phyloP scores from a whole-genome alignment of 164 flowering plant genomes.

The Umbellularia californica region DNA sequence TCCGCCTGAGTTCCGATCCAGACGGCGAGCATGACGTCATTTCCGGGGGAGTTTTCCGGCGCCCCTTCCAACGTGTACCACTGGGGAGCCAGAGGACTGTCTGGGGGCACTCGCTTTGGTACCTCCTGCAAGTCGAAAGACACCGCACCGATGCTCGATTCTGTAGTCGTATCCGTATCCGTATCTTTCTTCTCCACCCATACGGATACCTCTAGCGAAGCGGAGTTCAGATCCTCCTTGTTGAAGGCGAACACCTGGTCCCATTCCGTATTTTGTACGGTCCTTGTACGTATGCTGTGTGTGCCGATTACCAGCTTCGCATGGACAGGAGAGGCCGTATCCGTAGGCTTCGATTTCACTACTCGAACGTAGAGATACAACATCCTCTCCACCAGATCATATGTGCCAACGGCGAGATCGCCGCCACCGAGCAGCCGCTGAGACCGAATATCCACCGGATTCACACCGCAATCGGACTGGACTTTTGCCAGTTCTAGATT shows the following conservation, averaged over 20 bases:
- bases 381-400: slow-evolving; percentile 81
- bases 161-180: slow-evolving; percentile 18
- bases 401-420: slow-evolving; percentile 39
- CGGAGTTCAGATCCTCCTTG: slow-evolving; percentile 69
- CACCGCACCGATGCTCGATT: slow-evolving; percentile 55
- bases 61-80: slow-evolving; percentile 81
- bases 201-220: slow-evolving; percentile 69
- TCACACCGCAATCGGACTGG: slow-evolving; percentile 21
- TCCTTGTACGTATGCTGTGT: slow-evolving; percentile 58
- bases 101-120: slow-evolving; percentile 90
- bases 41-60: slow-evolving; percentile 37
- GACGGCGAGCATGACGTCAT: slow-evolving; percentile 84
- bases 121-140: slow-evolving; percentile 85
- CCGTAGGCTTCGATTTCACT: slow-evolving; percentile 55
- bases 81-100: slow-evolving; percentile 93
- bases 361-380: slow-evolving; percentile 76
- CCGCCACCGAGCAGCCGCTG: not conserved
- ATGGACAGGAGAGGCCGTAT: slow-evolving; percentile 15
- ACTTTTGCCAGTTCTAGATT: slow-evolving; percentile 11
- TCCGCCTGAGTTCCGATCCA: slow-evolving; percentile 98
- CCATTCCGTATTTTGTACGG: slow-evolving; percentile 56
- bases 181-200: slow-evolving; percentile 43
- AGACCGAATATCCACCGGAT: slow-evolving; percentile 42
- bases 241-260: slow-evolving; percentile 91
- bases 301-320: slow-evolving; percentile 87